Evolutionary conservation across 2,329 filamentous ascomycete genomes (phyloP), one percentile per base, ranked within the genome.

Genomic region (Beauveria varroae): DNA sequence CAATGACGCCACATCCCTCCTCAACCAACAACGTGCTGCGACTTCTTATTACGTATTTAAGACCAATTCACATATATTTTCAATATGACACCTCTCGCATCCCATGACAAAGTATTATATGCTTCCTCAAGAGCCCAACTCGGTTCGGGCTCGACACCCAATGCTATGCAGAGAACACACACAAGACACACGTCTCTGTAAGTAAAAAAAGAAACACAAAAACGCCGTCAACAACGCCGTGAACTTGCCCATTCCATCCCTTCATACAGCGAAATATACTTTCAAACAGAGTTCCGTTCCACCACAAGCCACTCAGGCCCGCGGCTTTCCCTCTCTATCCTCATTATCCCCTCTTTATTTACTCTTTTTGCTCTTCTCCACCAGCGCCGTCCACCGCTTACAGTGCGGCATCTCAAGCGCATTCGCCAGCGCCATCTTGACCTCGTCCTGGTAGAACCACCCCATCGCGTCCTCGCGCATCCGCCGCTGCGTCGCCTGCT

Each of bases 401-500:
- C 85, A 87, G 60, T 78, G 78, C 18, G 77, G 76, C 77, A 79
- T 81, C 63, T 78, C 75, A 64, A 76, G 81, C 20, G 74, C 73
- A 40, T 80, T 74, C 34, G 93, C 93, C 62, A 85, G 74, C 64
- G 87, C 83, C 85, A 96, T 85, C 78, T 91, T 92, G 64, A 87
- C 87, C 57, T 86, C 80, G 69, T 97, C 91, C 60, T 86, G 85
- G 73, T 86, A 92, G 70, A 96, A 91, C 89, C 92, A 96, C 3
- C 93, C 93, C 67, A 89, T 86, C 0, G 93, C 92, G 53, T 90
- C 87, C 65, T 96, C 86, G 64, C 86, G 79, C 74, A 92, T 78
- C 65, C 86, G 80, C 70, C 86, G 82, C 73, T 87, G 83, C 57
- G 82, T 78, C 53, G 82, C 76, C 64, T 84, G 77, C 76, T 99